A percentile compares a stretch with the other conserved stretches of the same genome.
Evolutionary conservation across 2,329 filamentous ascomycete species (phyloP).

Genomic region (Venturia aucupariae): DNA sequence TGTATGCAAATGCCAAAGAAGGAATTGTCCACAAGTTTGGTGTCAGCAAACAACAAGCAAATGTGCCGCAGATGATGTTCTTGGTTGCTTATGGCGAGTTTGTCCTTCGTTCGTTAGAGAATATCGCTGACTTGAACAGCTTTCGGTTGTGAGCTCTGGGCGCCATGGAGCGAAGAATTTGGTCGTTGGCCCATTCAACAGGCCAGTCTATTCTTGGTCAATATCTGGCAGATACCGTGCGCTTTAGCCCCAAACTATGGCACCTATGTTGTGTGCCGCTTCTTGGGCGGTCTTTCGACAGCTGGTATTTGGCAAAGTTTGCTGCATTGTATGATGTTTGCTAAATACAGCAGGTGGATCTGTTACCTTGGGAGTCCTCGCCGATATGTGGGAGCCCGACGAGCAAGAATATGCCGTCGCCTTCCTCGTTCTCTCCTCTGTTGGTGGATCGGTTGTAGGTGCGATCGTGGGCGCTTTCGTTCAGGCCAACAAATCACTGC

Average conservation of each 20-base stretch:
- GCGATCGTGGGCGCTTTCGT: constrained; percentile 73
- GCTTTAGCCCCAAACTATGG: constrained; percentile 54
- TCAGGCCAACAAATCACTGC: constrained; percentile 48
- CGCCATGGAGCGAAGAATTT: constrained; percentile 77
- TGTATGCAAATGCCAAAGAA: constrained; percentile 44
- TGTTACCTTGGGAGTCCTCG: constrained; percentile 55
- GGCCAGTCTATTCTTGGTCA: constrained; percentile 63
- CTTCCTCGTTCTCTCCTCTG: constrained; percentile 65
- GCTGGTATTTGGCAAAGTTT: constrained; percentile 33
- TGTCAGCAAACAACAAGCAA: constrained; percentile 59
- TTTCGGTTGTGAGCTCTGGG: constrained; percentile 82
- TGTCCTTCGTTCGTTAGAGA: neutral
- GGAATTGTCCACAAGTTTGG: constrained; percentile 53
- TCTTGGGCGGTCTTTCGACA: constrained; percentile 60
- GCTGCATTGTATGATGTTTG: constrained; percentile 25
- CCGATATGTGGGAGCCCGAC: constrained; percentile 51
- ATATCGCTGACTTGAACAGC: neutral
- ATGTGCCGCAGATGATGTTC: constrained; percentile 69
- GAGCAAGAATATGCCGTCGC: constrained; percentile 49
- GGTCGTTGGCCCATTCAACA: constrained; percentile 70
- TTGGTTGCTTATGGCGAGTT: constrained; percentile 58
- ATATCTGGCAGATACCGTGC: constrained; percentile 60
- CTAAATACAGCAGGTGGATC: constrained; percentile 45
- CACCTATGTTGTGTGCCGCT: constrained; percentile 59
- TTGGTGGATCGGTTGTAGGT: constrained; percentile 66